These are phyloP conservation scores for Collybia mongolica DNA, from an alignment of 768 basidiomycete species.

Conservation along the genomic window DNA sequence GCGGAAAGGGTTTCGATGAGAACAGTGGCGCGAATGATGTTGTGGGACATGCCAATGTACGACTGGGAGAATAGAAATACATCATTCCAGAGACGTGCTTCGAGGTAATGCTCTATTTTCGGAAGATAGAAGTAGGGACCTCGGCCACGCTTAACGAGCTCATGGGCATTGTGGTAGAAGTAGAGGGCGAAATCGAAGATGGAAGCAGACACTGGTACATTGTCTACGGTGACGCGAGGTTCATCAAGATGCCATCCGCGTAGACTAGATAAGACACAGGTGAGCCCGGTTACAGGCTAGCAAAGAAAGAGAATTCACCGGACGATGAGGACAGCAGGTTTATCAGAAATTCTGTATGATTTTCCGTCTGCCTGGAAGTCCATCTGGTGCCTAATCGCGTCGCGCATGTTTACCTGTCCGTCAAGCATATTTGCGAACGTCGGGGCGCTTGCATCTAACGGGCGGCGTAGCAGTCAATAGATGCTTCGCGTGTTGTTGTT, in stretches of 20 bases:
- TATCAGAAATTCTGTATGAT: constrained; percentile 83
- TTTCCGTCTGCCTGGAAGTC: constrained; percentile 89
- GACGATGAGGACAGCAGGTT: constrained; percentile 89
- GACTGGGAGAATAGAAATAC: constrained; percentile 93
- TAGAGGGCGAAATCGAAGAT: constrained; percentile 97
- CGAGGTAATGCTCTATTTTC: constrained; percentile 98
- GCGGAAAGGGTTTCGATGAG: constrained; percentile 97
- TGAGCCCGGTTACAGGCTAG: background rate
- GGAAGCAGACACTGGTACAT: constrained; percentile 83
- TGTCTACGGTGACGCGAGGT: constrained; percentile 87
- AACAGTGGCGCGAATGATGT: constrained; percentile 89
- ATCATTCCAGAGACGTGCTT: constrained; percentile 97
- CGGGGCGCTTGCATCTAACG: constrained; percentile 85
- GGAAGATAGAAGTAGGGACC: constrained; percentile 99
- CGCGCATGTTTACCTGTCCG: constrained; percentile 92
- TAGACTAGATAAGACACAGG: constrained; percentile 50
- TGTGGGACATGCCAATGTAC: constrained; percentile 82
- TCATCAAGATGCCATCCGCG: constrained; percentile 99
- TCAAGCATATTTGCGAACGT: constrained; percentile 91
- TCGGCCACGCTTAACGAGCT: constrained; percentile 80
- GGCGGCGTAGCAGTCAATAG: constrained; percentile 7
- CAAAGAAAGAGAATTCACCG: constrained; percentile 49
- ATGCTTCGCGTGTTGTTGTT: no score
- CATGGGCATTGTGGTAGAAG: constrained; percentile 95
- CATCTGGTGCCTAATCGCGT: constrained; percentile 84